Conservation (phyloP, 768 basidiomycete genomes). For the Amanita jacksonii region DNA sequence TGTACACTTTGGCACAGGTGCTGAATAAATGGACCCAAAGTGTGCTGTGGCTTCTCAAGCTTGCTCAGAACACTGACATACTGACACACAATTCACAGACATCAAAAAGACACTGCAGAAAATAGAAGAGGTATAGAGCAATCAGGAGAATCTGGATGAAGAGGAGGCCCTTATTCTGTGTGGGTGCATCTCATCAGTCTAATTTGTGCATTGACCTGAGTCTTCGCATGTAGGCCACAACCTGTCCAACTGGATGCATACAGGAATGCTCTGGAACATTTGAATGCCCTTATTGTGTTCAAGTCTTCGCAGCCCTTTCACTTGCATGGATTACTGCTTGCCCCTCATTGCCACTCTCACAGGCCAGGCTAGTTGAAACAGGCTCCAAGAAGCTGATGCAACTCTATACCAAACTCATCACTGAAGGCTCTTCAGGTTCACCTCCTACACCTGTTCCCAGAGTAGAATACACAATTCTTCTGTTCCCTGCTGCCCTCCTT, state of each 20-base stretch:
- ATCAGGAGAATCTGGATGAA: conserved; percentile 62
- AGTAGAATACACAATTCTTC: conserved; percentile 40
- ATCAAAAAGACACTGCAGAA: conserved; percentile 71
- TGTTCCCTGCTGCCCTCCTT: conserved; percentile 47
- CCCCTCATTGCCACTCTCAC: not conserved
- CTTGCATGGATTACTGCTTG: not conserved
- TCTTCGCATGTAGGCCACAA: conserved; percentile 45
- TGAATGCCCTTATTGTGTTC: conserved; percentile 76
- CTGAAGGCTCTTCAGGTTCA: conserved; percentile 74
- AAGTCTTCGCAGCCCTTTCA: conserved; percentile 28
- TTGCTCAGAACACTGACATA: not conserved
- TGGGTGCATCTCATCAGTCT: conserved; percentile 41
- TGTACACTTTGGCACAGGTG: conserved; percentile 72
- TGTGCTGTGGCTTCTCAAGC: conserved; percentile 26
- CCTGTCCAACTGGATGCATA: conserved; percentile 55
- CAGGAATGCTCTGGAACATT: conserved; percentile 61
- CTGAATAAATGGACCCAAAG: conserved; percentile 65
- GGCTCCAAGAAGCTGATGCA: conserved; percentile 77
- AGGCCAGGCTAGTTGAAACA: conserved; percentile 72
- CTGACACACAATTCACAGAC: conserved; percentile 32
- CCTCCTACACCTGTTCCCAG: conserved; percentile 43
- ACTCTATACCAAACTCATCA: conserved; percentile 80
- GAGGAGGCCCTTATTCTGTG: conserved; percentile 74
- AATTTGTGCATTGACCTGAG: not conserved
- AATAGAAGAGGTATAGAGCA: conserved; percentile 72